Percentiles rank a stretch among this genome's conserved stretches.
These are phyloP conservation scores for Opeltia flavorubescens DNA, from an alignment of 495 filamentous ascomycete species.

Conservation along the genomic window DNA sequence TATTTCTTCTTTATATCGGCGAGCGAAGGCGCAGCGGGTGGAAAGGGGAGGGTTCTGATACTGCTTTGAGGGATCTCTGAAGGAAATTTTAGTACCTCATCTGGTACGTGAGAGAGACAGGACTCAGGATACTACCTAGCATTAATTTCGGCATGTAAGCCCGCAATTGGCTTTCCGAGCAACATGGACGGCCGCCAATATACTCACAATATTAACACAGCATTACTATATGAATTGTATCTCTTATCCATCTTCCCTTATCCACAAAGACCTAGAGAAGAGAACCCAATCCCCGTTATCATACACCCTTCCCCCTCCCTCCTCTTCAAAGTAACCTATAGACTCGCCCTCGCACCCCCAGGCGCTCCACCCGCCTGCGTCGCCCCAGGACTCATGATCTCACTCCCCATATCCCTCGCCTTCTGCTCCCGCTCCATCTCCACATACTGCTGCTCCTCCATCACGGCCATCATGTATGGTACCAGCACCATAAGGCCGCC, in stretches of 20 bases:
- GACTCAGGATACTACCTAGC: too few species aligned
- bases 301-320: slow-evolving; percentile 1
- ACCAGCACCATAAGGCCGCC: slow-evolving; percentile 80
- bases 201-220: too few species aligned
- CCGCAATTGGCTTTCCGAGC: too few species aligned
- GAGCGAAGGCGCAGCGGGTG: too few species aligned
- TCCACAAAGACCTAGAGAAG: neutral
- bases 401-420: slow-evolving; percentile 68
- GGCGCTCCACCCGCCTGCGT: neutral
- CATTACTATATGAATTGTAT: too few species aligned
- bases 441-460: slow-evolving; percentile 87
- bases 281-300: slow-evolving; percentile 1
- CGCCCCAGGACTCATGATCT: slow-evolving; percentile 27
- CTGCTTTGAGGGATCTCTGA: too few species aligned
- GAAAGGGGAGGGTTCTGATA: too few species aligned
- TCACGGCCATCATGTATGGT: slow-evolving; percentile 80
- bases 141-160: too few species aligned
- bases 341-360: slow-evolving; percentile 4
- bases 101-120: too few species aligned
- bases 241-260: neutral
- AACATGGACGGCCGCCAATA: too few species aligned
- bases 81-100: too few species aligned
- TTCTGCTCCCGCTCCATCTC: slow-evolving; percentile 96
- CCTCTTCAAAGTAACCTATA: neutral
- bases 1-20: too few species aligned